A percentile compares a stretch with the other conserved stretches of the same genome.
These are phyloP conservation scores for Geosmithia putterillii DNA, from an alignment of 2,329 filamentous ascomycete genomes.

Conservation along the genomic window DNA sequence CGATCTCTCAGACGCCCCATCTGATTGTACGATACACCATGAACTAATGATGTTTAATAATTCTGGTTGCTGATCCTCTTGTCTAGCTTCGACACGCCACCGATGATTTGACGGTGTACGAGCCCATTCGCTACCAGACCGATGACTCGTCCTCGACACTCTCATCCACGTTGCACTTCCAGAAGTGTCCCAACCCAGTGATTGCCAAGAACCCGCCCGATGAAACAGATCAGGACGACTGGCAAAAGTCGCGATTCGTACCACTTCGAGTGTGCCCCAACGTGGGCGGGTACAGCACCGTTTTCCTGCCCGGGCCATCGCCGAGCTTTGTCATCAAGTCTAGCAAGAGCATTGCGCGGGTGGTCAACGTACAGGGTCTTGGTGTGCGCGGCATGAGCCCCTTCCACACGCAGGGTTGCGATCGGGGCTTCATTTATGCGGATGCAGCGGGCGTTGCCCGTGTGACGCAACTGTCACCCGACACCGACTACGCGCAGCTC, in stretches of 20 bases:
- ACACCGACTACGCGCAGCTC: slow-evolving; percentile 59
- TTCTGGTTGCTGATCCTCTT: not conserved
- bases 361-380: slow-evolving; percentile 59
- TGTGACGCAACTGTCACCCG: slow-evolving; percentile 57
- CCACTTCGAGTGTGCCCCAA: slow-evolving; percentile 48
- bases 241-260: slow-evolving; percentile 30
- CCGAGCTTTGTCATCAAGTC: slow-evolving; percentile 77
- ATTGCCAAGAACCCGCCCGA: slow-evolving; percentile 44
- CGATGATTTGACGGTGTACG: slow-evolving; percentile 79
- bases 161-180: slow-evolving; percentile 54
- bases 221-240: slow-evolving; percentile 30
- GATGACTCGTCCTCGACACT: slow-evolving; percentile 26
- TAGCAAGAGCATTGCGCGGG: slow-evolving; percentile 60
- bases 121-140: slow-evolving; percentile 51
- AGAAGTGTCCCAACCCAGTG: slow-evolving; percentile 59
- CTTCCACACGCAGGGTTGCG: slow-evolving; percentile 67
- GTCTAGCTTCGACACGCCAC: slow-evolving; percentile 37
- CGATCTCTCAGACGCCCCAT: slow-evolving; percentile 57
- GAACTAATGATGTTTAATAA: not conserved
- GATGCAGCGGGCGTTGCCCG: slow-evolving; percentile 61
- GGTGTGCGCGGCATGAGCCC: slow-evolving; percentile 60
- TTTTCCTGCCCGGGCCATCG: slow-evolving; percentile 72
- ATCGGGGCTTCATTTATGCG: slow-evolving; percentile 73
- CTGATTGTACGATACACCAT: slow-evolving; percentile 52
- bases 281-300: slow-evolving; percentile 65